phyloP scores from a whole-genome alignment of 352 stramenopile species.

The Globisporangium cylindrosporum region DNA sequence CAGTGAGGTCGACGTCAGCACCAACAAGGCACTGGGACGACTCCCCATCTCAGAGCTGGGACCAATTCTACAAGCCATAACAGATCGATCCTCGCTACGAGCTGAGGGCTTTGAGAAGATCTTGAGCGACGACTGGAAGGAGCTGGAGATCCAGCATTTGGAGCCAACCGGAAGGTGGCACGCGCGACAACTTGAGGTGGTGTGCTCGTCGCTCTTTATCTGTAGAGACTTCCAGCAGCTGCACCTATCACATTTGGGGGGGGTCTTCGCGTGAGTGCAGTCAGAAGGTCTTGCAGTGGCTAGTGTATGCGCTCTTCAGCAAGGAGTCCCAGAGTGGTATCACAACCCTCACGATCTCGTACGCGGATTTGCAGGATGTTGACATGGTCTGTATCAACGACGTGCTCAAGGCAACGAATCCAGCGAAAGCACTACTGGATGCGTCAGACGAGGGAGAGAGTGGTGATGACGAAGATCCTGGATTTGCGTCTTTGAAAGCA shows the following conservation, averaged over 20 bases:
- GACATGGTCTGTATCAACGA: neutral
- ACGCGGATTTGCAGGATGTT: neutral
- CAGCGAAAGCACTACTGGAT: neutral
- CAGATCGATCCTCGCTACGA: neutral
- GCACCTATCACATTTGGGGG: neutral
- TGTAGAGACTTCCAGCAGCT: neutral
- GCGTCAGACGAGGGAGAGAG: no score
- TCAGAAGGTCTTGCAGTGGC: slow-evolving; percentile 6
- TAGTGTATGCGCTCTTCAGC: slow-evolving; percentile 15
- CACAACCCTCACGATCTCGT: neutral
- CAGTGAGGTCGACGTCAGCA: neutral
- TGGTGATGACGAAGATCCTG: neutral
- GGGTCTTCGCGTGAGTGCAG: neutral
- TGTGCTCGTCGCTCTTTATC: neutral
- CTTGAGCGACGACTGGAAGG: neutral
- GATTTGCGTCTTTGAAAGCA: neutral
- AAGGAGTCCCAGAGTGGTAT: slow-evolving; percentile 4
- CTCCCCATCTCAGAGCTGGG: neutral
- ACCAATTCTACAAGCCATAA: neutral
- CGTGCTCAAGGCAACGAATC: neutral
- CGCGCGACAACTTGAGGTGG: neutral
- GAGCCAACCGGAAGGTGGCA: neutral
- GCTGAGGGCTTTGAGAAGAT: neutral
- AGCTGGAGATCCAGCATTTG: neutral
- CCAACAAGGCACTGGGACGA: neutral